phyloP scores from a whole-genome alignment of 2,329 filamentous ascomycete species.

The Botrytis byssoidea region DNA sequence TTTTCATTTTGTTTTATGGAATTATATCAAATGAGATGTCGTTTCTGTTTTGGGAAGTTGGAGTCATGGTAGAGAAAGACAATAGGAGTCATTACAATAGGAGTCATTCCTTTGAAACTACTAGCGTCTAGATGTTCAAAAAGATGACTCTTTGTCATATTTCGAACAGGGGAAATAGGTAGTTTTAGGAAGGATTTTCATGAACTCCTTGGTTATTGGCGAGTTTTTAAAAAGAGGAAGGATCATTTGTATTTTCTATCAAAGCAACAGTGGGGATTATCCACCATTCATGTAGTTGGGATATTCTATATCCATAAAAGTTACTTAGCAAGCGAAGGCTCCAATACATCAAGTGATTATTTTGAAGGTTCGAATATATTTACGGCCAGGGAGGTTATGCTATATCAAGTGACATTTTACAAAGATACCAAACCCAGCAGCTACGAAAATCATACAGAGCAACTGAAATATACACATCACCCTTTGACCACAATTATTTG shows the following conservation, averaged over 20 bases:
- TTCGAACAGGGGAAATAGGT: neutral
- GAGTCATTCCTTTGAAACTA: conserved; percentile 6
- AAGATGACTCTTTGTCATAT: neutral
- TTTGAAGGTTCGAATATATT: neutral
- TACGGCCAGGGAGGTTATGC: neutral
- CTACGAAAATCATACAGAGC: neutral
- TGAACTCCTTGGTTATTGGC: neutral
- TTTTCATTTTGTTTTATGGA: neutral
- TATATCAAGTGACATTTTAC: neutral
- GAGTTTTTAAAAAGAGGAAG: neutral
- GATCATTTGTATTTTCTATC: neutral
- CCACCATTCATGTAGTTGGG: neutral
- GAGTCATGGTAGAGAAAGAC: neutral
- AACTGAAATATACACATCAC: neutral
- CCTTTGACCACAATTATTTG: neutral
- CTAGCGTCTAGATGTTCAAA: neutral
- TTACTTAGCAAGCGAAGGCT: neutral
- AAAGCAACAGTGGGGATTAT: neutral
- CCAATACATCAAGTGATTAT: neutral
- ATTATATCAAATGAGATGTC: neutral
- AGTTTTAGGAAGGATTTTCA: neutral
- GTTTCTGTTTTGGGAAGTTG: neutral
- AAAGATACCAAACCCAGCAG: neutral
- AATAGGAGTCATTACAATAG: neutral
- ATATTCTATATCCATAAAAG: neutral